Evolutionary conservation across 805 yeast species (phyloP).

Genomic region (Kodamaea neixiangensis): DNA sequence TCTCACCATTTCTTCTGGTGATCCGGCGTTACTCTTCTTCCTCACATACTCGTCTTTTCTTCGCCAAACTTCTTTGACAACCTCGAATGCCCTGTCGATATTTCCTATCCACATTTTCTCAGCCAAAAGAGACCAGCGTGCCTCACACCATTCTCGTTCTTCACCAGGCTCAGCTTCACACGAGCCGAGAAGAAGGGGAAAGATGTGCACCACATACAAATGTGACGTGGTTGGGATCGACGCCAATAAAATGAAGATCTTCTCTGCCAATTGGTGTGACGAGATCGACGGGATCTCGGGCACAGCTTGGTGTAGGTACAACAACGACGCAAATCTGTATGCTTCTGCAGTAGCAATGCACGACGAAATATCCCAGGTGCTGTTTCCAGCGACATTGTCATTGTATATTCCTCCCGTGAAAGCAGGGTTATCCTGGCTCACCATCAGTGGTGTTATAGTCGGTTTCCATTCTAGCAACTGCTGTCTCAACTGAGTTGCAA

Average conservation of each 20-base stretch:
- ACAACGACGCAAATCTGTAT: constrained; percentile 57
- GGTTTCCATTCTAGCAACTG: constrained; percentile 62
- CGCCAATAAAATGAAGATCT: constrained; percentile 58
- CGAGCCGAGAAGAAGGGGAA: constrained; percentile 63
- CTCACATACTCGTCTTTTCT: constrained; percentile 50
- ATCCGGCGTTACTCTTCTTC: constrained; percentile 22
- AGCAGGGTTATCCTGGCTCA: constrained; percentile 26
- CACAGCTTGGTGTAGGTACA: constrained; percentile 68
- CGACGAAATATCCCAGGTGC: constrained; percentile 55
- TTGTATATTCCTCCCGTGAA: constrained; percentile 23
- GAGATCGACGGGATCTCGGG: constrained; percentile 63
- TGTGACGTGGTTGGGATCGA: constrained; percentile 62
- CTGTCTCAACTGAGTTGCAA: constrained; percentile 55
- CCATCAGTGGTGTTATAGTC: constrained; percentile 36
- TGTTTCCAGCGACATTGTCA: constrained; percentile 13
- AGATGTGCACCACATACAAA: constrained; percentile 60
- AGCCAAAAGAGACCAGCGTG: constrained; percentile 56
- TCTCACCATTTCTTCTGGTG: constrained; percentile 4
- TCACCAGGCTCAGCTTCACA: constrained; percentile 63
- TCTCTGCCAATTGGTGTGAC: constrained; percentile 58
- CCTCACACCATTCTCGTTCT: constrained; percentile 61
- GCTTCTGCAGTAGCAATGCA: constrained; percentile 73
- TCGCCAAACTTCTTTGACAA: constrained; percentile 71
- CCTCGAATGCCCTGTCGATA: constrained; percentile 64
- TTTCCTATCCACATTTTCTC: constrained; percentile 66